These are phyloP conservation scores for Saccharomycopsis schoenii DNA, from an alignment of 805 yeast species.

Conservation along the genomic window DNA sequence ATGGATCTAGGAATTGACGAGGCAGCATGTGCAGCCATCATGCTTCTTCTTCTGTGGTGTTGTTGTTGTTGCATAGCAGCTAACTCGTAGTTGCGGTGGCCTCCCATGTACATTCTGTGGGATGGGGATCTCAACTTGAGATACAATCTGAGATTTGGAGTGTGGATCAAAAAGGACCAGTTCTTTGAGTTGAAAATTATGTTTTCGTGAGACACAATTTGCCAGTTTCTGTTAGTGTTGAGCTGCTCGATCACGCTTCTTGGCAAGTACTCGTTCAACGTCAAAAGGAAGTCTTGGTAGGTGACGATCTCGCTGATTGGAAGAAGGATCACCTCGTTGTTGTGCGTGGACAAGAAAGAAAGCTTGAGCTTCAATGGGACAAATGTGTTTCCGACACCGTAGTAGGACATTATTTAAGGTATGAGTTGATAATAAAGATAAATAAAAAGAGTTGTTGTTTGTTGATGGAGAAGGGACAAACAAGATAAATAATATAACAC, in stretches of 20 bases:
- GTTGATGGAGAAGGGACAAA: neutral
- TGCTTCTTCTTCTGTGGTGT: neutral
- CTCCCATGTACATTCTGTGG: constrained; percentile 1
- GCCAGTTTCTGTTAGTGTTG: neutral
- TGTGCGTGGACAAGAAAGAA: neutral
- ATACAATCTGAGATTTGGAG: neutral
- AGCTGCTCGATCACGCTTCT: neutral
- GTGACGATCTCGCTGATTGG: neutral
- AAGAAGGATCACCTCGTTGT: constrained; percentile 1
- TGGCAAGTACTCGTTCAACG: neutral
- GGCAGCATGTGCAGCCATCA: neutral
- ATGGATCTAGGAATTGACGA: neutral
- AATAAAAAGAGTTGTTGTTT: neutral
- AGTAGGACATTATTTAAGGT: neutral
- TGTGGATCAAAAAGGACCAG: neutral
- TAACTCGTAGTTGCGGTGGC: neutral
- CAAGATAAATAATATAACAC: neutral
- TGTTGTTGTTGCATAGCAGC: neutral
- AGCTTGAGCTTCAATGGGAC: neutral
- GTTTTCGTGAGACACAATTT: neutral
- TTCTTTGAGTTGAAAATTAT: neutral
- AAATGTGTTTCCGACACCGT: neutral
- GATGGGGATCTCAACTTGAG: neutral
- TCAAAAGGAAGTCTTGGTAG: neutral
- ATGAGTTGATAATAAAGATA: neutral